Evolutionary conservation across 768 basidiomycete species (phyloP), one percentile per base, ranked within the genome.

Genomic region (Rhizopogon vesiculosus): DNA sequence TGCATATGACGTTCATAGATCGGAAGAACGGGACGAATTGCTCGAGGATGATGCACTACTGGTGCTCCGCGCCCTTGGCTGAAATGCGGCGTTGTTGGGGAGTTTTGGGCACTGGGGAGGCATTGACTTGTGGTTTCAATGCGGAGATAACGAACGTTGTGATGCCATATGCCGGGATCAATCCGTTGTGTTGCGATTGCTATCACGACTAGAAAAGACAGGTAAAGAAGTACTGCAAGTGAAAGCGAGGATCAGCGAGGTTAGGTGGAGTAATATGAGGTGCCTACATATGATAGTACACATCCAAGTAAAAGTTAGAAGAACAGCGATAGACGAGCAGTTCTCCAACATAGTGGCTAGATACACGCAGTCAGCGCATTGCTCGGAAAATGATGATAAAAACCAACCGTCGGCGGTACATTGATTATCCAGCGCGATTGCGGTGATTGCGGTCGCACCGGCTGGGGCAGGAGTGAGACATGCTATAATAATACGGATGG

Each of bases 281-380:
- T 28, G 74, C 79, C 54, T 54, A 83, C 81, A 64, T 35, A 67
- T 65, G 44, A 68, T 51, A 28, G 76, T 69, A 61, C 69, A 76
- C 42, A 74, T 69, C 86, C 85, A 87, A 50, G 81, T 74, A 61
- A 88, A 86, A 3, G 78, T 83, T 57, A 83, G 70, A 29, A 89
- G 70, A 29, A 85, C 73, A 44, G 69, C 74, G 19, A 76, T 74
- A 8, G 88, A 87, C 5, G 70, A 67, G 63, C 87, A 91, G 13
- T 55, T 35, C 42, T 54, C 51, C 51, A 43, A 19, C 31, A 22
- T 8, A 19, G 39, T 42, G 18, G 28, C 51, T 54, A 29, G 40
- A 40, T 18, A 41, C 38, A 33, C 52, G 2, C 40, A n/a, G 16
- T 35, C 16, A 59, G 45, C 25, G 19, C 22, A 54, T 48, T 42